phyloP scores from a whole-genome alignment of 331 rosid species.

The Acacia concinna region DNA sequence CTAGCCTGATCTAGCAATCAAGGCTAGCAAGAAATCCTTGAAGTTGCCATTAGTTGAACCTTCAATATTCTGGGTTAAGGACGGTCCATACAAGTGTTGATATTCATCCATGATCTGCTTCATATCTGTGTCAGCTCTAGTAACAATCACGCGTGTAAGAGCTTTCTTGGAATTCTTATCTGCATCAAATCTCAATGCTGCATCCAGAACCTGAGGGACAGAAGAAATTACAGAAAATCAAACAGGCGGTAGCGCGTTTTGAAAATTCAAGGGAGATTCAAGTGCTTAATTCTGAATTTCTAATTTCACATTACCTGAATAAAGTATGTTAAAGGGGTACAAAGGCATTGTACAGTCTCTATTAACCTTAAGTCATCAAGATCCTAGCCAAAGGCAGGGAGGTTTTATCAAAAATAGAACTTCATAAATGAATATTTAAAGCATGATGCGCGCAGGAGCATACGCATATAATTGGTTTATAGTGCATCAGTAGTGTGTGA shows the following conservation, averaged over 20 bases:
- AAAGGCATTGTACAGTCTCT: conserved; percentile 71
- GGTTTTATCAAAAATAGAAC: conserved; percentile 1
- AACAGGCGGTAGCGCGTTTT: not conserved
- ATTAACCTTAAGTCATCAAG: conserved; percentile 55
- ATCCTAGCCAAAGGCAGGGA: conserved; percentile 48
- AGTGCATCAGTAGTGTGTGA: not conserved
- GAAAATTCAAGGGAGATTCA: not conserved
- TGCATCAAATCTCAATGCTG: conserved; percentile 55
- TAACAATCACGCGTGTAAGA: conserved; percentile 70
- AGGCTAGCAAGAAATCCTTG: conserved; percentile 76
- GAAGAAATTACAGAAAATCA: not conserved
- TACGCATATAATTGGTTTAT: not conserved
- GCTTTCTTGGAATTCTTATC: conserved; percentile 62
- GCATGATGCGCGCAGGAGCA: no score
- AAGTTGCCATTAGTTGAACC: conserved; percentile 68
- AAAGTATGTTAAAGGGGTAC: conserved; percentile 67
- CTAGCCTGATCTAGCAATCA: conserved; percentile 59
- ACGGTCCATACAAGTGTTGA: conserved; percentile 49
- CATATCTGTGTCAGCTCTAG: conserved; percentile 79
- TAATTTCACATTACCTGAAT: conserved; percentile 48
- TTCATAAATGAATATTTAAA: not conserved
- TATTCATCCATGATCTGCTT: conserved; percentile 64
- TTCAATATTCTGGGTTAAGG: conserved; percentile 60
- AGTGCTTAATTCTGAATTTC: not conserved
- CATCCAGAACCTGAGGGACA: conserved; percentile 53